These are phyloP conservation scores for Rhododendron mucronatum DNA, from an alignment of 148 eudicot species.

Conservation along the genomic window DNA sequence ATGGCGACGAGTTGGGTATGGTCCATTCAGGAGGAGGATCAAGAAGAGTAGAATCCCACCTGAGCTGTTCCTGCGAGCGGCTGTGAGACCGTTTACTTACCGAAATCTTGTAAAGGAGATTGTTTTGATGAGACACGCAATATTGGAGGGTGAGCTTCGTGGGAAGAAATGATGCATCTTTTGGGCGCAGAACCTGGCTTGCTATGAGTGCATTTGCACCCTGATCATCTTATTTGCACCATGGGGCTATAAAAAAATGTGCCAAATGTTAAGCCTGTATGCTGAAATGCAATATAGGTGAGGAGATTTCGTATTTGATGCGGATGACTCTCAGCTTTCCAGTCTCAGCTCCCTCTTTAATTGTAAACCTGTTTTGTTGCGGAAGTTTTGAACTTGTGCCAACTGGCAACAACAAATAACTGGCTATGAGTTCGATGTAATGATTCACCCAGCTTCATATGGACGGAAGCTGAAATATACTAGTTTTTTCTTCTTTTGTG, in stretches of 20 bases:
- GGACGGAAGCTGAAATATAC: background rate
- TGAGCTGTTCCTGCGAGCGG: conserved; percentile 70
- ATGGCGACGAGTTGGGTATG: conserved; percentile 61
- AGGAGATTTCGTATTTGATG: background rate
- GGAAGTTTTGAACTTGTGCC: background rate
- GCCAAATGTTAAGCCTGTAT: background rate
- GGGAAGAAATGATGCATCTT: conserved; percentile 17
- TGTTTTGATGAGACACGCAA: conserved; percentile 75
- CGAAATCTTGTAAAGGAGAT: conserved; percentile 92
- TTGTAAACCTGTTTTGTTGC: background rate
- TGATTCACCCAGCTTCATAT: background rate
- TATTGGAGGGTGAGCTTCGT: conserved; percentile 79
- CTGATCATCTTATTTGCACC: background rate
- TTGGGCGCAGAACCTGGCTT: background rate
- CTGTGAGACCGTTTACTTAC: conserved; percentile 84
- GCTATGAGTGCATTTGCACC: background rate
- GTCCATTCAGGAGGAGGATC: conserved; percentile 61
- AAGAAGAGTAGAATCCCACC: conserved; percentile 89
- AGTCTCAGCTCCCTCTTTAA: background rate
- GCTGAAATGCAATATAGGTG: background rate
- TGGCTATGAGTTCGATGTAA: background rate
- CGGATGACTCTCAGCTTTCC: background rate
- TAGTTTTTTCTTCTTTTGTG: background rate
- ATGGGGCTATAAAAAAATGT: background rate
- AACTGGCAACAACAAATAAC: background rate